These are phyloP conservation scores for Pulveroboletus sp. DNA, from an alignment of 768 basidiomycete genomes.

Conservation along the genomic window DNA sequence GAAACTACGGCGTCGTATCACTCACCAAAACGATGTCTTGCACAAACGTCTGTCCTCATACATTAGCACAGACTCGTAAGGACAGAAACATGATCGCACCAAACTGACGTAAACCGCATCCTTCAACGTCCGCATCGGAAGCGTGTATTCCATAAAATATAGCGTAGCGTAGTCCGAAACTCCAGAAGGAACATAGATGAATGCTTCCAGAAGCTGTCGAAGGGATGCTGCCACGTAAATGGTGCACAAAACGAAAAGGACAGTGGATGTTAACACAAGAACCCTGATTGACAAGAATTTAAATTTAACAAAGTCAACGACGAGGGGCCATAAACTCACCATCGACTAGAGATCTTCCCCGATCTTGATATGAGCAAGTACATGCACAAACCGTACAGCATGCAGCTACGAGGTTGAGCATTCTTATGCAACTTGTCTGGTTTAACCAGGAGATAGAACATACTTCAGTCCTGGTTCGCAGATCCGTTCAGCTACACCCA, in stretches of 20 bases:
- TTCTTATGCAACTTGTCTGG: background rate
- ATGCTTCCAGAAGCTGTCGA: slow-evolving; percentile 15
- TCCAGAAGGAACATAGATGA: slow-evolving; percentile 9
- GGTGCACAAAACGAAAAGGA: slow-evolving; percentile 13
- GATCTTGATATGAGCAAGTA: slow-evolving; percentile 7
- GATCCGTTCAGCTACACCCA: background rate
- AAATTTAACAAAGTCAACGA: background rate
- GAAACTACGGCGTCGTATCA: background rate
- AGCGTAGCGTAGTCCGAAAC: slow-evolving; percentile 7
- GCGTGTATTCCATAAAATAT: slow-evolving; percentile 10
- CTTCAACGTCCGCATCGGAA: slow-evolving; percentile 14
- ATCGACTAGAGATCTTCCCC: background rate
- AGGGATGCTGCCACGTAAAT: slow-evolving; percentile 13
- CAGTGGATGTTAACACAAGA: slow-evolving; percentile 11
- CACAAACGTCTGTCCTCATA: slow-evolving; percentile 7
- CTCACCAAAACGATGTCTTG: slow-evolving; percentile 18
- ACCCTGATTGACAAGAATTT: slow-evolving; percentile 2
- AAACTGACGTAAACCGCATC: slow-evolving; percentile 12
- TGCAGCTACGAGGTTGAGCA: slow-evolving; percentile 3
- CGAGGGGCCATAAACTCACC: background rate
- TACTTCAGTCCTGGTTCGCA: slow-evolving; percentile 8
- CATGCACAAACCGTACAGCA: slow-evolving; percentile 15
- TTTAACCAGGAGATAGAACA: background rate
- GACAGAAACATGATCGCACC: background rate
- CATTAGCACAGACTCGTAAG: background rate